Conservation (phyloP, 2,329 filamentous ascomycete species). For the Ambrosiella cleistominuta region DNA sequence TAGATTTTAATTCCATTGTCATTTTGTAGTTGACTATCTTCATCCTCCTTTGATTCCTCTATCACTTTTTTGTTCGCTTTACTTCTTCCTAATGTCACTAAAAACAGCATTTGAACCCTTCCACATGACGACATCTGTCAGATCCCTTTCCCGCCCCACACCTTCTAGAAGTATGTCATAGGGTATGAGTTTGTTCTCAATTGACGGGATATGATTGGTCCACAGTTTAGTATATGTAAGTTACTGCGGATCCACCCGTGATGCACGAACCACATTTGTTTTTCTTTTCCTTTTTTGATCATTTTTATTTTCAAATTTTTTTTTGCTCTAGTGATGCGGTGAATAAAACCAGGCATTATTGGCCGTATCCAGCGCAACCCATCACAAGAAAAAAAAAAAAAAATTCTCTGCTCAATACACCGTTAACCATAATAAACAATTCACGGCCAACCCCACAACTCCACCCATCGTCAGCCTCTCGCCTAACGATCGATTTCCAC, state of each 20-base stretch:
- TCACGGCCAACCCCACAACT: too few relatives aligned
- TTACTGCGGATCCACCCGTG: neutral
- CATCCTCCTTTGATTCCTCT: neutral
- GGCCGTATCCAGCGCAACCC: too few relatives aligned
- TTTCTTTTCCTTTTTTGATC: neutral
- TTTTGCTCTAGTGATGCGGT: neutral
- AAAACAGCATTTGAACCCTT: neutral
- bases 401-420: too few relatives aligned
- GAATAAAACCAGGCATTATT: too few relatives aligned
- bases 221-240: neutral
- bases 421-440: too few relatives aligned
- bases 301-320: neutral
- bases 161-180: neutral
- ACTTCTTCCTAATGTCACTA: too few relatives aligned
- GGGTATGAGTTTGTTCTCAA: neutral
- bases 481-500: too few relatives aligned
- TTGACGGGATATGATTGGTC: neutral
- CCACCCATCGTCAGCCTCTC: too few relatives aligned
- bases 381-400: too few relatives aligned
- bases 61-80: too few relatives aligned
- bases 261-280: neutral
- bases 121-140: neutral
- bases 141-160: neutral
- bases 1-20: neutral
- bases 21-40: neutral